Percentiles rank a stretch among this genome's conserved stretches.
Evolutionary conservation across 2,329 filamentous ascomycete genomes (phyloP).

Genomic region (Aspergillus tanneri): DNA sequence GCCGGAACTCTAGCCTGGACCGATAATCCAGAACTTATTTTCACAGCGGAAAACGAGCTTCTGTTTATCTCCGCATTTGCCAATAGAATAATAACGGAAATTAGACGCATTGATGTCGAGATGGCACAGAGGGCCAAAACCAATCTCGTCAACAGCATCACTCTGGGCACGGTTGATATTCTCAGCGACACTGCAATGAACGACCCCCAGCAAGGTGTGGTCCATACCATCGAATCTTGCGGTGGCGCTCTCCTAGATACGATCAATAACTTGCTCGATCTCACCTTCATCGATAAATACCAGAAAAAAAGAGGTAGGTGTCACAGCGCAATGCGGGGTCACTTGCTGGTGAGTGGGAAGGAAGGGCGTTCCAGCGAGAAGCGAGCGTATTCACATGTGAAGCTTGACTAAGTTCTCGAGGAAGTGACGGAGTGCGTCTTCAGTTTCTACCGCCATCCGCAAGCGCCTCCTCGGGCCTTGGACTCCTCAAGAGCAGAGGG

Average conservation of each 20-base stretch:
- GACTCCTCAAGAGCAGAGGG: not conserved
- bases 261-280: conserved; percentile 40
- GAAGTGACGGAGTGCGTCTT: conserved; percentile 21
- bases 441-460: conserved; percentile 2
- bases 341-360: not conserved
- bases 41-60: conserved; percentile 29
- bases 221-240: conserved; percentile 41
- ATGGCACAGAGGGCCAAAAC: conserved; percentile 34
- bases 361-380: not conserved
- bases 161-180: conserved; percentile 34
- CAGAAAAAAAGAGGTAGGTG: not conserved
- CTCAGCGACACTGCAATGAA: conserved; percentile 31
- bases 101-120: conserved; percentile 31
- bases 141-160: conserved; percentile 35
- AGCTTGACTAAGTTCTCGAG: conserved; percentile 17
- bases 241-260: conserved; percentile 45
- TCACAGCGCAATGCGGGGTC: not conserved
- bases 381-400: conserved; percentile 8
- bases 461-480: not conserved
- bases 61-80: conserved; percentile 31
- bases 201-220: conserved; percentile 29
- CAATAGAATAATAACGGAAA: conserved; percentile 37
- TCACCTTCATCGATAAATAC: conserved; percentile 29
- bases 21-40: conserved; percentile 25
- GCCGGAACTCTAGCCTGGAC: conserved; percentile 32